Conservation (phyloP, 2,329 filamentous ascomycete genomes). For the Cordyceps fumosorosea region DNA sequence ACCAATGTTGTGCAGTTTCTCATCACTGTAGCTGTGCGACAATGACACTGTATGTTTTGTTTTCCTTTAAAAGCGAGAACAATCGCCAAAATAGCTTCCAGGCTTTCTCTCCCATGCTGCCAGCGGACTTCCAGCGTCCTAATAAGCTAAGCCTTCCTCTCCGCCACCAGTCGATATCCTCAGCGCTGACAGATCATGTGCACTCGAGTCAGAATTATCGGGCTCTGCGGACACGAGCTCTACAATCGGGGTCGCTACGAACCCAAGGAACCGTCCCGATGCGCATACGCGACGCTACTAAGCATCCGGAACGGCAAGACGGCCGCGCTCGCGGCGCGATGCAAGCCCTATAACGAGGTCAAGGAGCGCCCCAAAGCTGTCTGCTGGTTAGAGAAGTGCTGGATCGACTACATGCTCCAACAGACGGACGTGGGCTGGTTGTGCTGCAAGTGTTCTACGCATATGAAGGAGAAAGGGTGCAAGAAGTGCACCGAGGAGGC, state of each 20-base stretch:
- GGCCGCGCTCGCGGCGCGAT: neutral
- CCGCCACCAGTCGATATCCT: neutral
- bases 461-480: neutral
- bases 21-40: neutral
- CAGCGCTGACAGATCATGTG: neutral
- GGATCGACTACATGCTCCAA: neutral
- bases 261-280: neutral
- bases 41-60: neutral
- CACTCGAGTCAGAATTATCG: neutral
- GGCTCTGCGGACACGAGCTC: neutral
- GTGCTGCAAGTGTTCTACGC: neutral
- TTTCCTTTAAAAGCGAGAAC: neutral
- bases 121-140: too few relatives aligned
- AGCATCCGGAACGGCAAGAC: neutral
- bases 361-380: neutral
- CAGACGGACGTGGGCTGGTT: neutral
- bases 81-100: neutral
- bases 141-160: neutral
- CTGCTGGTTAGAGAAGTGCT: neutral
- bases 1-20: too few relatives aligned
- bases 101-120: neutral
- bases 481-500: neutral
- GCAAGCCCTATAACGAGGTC: neutral
- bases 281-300: neutral
- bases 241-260: neutral